A percentile compares a stretch with the other conserved stretches of the same genome.
These are phyloP conservation scores for Penicillium sp. DNA, from an alignment of 2,329 filamentous ascomycete genomes.

Conservation along the genomic window DNA sequence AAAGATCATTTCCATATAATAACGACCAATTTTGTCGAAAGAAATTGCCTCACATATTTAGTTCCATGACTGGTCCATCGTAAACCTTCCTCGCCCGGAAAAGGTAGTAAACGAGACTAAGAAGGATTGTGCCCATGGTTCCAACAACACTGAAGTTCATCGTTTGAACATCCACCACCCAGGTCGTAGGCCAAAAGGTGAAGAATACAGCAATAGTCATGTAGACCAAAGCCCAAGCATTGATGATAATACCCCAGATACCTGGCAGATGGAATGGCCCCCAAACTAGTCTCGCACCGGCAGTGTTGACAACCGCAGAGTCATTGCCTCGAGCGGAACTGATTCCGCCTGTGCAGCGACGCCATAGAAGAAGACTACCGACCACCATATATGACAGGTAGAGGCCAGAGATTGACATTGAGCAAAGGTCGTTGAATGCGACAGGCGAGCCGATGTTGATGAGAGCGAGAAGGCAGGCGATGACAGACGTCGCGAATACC, in stretches of 20 bases:
- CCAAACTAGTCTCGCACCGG: conserved; percentile 32
- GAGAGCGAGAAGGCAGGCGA: conserved; percentile 32
- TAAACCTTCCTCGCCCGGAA: conserved; percentile 39
- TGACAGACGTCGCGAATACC: conserved; percentile 27
- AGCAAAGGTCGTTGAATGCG: conserved; percentile 36
- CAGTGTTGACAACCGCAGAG: conserved; percentile 24
- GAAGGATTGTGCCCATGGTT: conserved; percentile 42
- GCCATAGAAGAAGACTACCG: conserved; percentile 29
- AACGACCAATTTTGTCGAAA: not conserved
- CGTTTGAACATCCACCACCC: conserved; percentile 38
- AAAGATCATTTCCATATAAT: not conserved
- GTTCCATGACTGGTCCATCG: conserved; percentile 31
- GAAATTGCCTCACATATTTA: not conserved
- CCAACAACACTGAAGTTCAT: conserved; percentile 54
- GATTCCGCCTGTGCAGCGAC: conserved; percentile 27
- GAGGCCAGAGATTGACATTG: conserved; percentile 35
- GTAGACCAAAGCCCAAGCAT: conserved; percentile 48
- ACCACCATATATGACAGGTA: conserved; percentile 35
- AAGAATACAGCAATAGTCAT: conserved; percentile 52
- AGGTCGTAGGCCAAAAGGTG: conserved; percentile 50
- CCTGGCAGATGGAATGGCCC: conserved; percentile 32
- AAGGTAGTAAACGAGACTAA: conserved; percentile 45
- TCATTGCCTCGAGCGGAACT: conserved; percentile 17
- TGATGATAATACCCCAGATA: conserved; percentile 45
- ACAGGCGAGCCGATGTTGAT: conserved; percentile 37